Evolutionary conservation across 2,329 filamentous ascomycete genomes (phyloP).

Genomic region (Allantophomopsis lycopodina): DNA sequence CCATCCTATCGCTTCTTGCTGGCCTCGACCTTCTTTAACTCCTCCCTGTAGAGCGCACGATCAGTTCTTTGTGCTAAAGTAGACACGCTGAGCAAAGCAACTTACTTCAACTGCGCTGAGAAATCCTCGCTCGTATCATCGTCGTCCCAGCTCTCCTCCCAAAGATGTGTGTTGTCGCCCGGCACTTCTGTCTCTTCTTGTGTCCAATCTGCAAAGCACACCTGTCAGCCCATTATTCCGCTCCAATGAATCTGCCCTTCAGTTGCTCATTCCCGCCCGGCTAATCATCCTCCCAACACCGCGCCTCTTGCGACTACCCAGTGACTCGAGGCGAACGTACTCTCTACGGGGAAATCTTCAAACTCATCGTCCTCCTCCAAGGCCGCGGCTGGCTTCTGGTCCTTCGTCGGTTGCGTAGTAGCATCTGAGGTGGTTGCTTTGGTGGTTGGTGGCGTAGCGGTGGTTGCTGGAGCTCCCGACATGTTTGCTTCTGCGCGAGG

Average conservation of each 20-base stretch:
- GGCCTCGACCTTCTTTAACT: slow-evolving; percentile 85
- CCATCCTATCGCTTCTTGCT: slow-evolving; percentile 42
- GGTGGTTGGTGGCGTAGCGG: slow-evolving; percentile 10
- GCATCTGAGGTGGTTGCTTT: slow-evolving; percentile 12
- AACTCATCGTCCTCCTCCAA: slow-evolving; percentile 98
- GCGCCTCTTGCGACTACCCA: background rate
- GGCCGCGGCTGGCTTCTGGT: slow-evolving; percentile 34
- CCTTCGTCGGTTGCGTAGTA: slow-evolving; percentile 19
- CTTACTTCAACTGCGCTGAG: slow-evolving; percentile 82
- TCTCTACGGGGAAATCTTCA: slow-evolving; percentile 95
- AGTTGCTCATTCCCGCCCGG: background rate
- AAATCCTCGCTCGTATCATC: slow-evolving; percentile 97
- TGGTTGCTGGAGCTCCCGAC: slow-evolving; percentile 17
- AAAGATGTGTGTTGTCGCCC: slow-evolving; percentile 68
- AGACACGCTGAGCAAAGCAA: slow-evolving; percentile 8
- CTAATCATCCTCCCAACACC: background rate
- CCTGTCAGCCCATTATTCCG: no score
- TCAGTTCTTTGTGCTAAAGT: background rate
- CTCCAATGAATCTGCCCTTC: no score
- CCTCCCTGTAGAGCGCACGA: slow-evolving; percentile 45
- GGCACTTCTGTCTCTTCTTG: slow-evolving; percentile 82
- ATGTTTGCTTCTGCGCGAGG: slow-evolving; percentile 7
- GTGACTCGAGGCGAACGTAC: slow-evolving; percentile 31
- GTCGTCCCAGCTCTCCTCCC: slow-evolving; percentile 99
- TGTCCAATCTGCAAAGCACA: slow-evolving; percentile 59